A percentile compares a stretch with the other conserved stretches of the same genome.
phyloP scores from a whole-genome alignment of 352 stramenopile genomes.

The Phytophthora tentaculata region DNA sequence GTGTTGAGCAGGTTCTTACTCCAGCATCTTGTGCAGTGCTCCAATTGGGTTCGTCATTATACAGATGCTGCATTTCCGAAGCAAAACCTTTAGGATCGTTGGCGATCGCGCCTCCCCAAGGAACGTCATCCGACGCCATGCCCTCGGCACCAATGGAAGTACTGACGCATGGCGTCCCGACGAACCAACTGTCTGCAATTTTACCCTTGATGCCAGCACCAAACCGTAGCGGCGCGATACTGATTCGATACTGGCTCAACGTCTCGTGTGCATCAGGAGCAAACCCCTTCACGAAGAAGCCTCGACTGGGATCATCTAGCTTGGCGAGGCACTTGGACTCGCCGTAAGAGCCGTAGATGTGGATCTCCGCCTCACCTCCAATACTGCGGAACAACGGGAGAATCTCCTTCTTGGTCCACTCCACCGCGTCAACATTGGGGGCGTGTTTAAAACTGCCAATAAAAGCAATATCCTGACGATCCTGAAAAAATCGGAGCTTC shows the following conservation, averaged over 20 bases:
- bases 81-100: slow-evolving; percentile 56
- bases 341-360: slow-evolving; percentile 90
- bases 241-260: slow-evolving; percentile 71
- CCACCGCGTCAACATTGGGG: slow-evolving; percentile 92
- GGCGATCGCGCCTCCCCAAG: slow-evolving; percentile 64
- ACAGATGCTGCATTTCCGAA: slow-evolving; percentile 49
- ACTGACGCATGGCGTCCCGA: slow-evolving; percentile 89
- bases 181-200: slow-evolving; percentile 93
- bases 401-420: slow-evolving; percentile 73
- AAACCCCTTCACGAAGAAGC: slow-evolving; percentile 85
- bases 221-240: slow-evolving; percentile 92
- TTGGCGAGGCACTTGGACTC: slow-evolving; percentile 56
- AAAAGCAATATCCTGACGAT: slow-evolving; percentile 80
- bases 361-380: slow-evolving; percentile 49
- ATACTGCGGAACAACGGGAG: slow-evolving; percentile 73
- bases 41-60: slow-evolving; percentile 53
- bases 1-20: slow-evolving; percentile 33
- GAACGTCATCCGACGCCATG: slow-evolving; percentile 45
- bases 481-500: slow-evolving; percentile 26
- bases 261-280: slow-evolving; percentile 75
- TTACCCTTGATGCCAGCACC: slow-evolving; percentile 96
- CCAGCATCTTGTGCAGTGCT: slow-evolving; percentile 36
- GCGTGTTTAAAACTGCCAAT: slow-evolving; percentile 93
- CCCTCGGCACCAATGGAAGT: slow-evolving; percentile 92
- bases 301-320: slow-evolving; percentile 51